Evolutionary conservation across 331 rosid genomes (phyloP).

Genomic region (Malus hybrid): DNA sequence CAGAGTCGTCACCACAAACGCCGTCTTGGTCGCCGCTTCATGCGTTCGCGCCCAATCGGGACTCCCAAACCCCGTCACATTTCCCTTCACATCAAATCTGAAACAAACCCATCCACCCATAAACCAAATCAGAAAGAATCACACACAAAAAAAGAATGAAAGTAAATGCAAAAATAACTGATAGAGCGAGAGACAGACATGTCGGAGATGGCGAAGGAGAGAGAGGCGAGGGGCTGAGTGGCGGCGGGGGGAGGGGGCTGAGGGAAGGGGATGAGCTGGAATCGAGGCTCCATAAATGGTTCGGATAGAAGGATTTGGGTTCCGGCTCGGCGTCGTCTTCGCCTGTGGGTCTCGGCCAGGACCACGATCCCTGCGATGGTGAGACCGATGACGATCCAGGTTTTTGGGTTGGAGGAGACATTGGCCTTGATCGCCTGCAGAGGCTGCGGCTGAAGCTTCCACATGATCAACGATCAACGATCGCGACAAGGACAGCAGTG

Average conservation of each 20-base stretch:
- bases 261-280: slow-evolving; percentile 63
- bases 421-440: slow-evolving; percentile 41
- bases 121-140: background rate
- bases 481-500: background rate
- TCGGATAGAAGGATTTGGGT: slow-evolving; percentile 30
- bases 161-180: background rate
- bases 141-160: background rate
- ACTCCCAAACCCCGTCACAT: slow-evolving; percentile 74
- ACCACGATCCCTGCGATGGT: slow-evolving; percentile 59
- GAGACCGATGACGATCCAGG: slow-evolving; percentile 63
- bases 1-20: slow-evolving; percentile 52
- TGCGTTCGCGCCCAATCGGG: slow-evolving; percentile 70
- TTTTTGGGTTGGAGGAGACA: slow-evolving; percentile 59
- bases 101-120: slow-evolving; percentile 1
- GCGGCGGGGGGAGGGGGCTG: slow-evolving; percentile 80
- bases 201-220: slow-evolving; percentile 62
- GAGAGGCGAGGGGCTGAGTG: slow-evolving; percentile 38
- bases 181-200: slow-evolving; percentile 32
- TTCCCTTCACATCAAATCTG: slow-evolving; percentile 68
- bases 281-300: slow-evolving; percentile 46
- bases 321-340: slow-evolving; percentile 33
- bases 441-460: slow-evolving; percentile 17
- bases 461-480: slow-evolving; percentile 9
- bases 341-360: slow-evolving; percentile 39
- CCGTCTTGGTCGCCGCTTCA: slow-evolving; percentile 51